Evolutionary conservation across 495 filamentous ascomycete species (phyloP), one percentile per base, ranked within the genome.

Genomic region (Friedmanniomyces simplex): DNA sequence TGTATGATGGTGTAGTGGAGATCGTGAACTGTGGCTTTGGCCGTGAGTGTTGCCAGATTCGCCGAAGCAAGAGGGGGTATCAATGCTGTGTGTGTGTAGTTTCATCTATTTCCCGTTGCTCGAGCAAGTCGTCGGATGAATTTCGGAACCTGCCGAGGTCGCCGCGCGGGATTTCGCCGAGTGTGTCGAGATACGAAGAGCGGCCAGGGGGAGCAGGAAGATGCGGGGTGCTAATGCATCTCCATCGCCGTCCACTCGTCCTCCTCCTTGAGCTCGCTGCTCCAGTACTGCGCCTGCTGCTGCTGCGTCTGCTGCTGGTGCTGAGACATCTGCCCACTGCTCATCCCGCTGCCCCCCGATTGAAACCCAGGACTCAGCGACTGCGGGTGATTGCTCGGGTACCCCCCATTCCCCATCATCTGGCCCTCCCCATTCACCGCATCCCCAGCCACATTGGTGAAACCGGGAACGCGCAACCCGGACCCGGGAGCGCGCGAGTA

Each of bases 391-490:
- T 78, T 77, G 63, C 79, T 63, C 1, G 69, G 50, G 57, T 68
- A 83, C 28, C 28, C 28, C 10, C 28, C 28, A 32, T 10, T 32
- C 28, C 28, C n/a, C 46, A 87, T 67, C 37, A 84, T 84, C 63
- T 77, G 80, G 16, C 76, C 81, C 46, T 78, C 79, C 60, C 80
- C 61, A 2, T 69, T 58, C 52, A 88, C 60, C 0, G 87, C 72
- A 24, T 95, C 87, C 12, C 93, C 93, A 54, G 89, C 88, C 60
- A 89, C 77, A 69, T 95, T 91, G 30, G 93, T 98, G 69, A 93
- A 88, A 54, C 91, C 85, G 18, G 93, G 93, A 16, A 98, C 93
- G 13, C 90, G 82, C 6, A 97, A 79, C 18, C 90, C 90, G 25
- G 80, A 84, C 26, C 93, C 94, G 16, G 85, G 81, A n/a, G 77